Percentiles rank a stretch among this genome's conserved stretches.
phyloP scores from a whole-genome alignment of 805 yeast species.

The Yarrowia bubula region DNA sequence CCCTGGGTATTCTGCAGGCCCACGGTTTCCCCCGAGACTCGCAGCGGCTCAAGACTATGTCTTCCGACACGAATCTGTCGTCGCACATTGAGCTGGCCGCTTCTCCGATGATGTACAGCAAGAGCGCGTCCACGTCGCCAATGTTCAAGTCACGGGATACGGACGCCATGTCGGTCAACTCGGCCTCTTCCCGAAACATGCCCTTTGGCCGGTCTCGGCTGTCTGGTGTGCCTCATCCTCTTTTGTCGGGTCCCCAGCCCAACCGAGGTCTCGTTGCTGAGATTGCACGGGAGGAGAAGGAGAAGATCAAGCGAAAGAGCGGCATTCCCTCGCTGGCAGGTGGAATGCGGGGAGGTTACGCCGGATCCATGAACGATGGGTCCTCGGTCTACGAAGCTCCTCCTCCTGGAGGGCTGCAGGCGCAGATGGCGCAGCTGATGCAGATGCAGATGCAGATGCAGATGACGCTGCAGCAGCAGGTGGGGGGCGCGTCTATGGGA shows the following conservation, averaged over 20 bases:
- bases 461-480: conserved; percentile 28
- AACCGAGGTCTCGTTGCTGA: conserved; percentile 43
- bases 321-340: not conserved
- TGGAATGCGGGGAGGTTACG: not conserved
- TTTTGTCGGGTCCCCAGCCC: conserved; percentile 17
- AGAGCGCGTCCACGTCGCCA: conserved; percentile 17
- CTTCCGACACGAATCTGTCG: conserved; percentile 29
- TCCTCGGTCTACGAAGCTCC: conserved; percentile 29
- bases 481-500: not conserved
- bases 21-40: conserved; percentile 41
- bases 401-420: conserved; percentile 33
- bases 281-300: conserved; percentile 43
- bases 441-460: conserved; percentile 38
- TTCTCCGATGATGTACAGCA: not conserved
- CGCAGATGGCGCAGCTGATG: conserved; percentile 39
- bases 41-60: conserved; percentile 30
- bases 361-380: conserved; percentile 1
- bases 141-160: conserved; percentile 8
- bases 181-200: conserved; percentile 1
- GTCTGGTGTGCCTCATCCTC: conserved; percentile 20
- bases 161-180: not conserved
- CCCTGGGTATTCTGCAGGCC: conserved; percentile 43
- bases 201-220: conserved; percentile 12
- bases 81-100: conserved; percentile 15
- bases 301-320: conserved; percentile 36